Evolutionary conservation across 441 rosid species (phyloP).

Genomic region (Adansonia gregorii): DNA sequence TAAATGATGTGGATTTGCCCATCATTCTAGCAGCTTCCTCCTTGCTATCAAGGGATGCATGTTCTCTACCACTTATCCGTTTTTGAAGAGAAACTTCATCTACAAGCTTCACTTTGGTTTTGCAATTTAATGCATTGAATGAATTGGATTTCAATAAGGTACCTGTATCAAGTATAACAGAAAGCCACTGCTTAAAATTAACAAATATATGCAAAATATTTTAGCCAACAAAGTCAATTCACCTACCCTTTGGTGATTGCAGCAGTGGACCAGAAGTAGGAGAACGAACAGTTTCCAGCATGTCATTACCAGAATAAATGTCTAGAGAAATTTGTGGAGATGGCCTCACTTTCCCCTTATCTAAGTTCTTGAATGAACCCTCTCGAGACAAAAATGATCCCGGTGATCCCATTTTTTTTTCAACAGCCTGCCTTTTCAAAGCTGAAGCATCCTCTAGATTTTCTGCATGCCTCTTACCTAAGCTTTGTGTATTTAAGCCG

Average conservation of each 20-base stretch:
- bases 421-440: constrained; percentile 64
- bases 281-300: constrained; percentile 52
- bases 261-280: constrained; percentile 47
- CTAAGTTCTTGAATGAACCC: constrained; percentile 70
- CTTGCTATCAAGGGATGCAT: constrained; percentile 49
- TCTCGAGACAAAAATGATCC: constrained; percentile 68
- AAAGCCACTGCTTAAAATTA: constrained; percentile 7
- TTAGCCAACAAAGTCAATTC: constrained; percentile 27
- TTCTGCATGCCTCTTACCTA: constrained; percentile 64
- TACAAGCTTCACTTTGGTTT: constrained; percentile 66
- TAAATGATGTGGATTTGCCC: constrained; percentile 78
- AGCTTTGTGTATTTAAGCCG: constrained; percentile 37
- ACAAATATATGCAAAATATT: constrained; percentile 10
- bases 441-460: constrained; percentile 52
- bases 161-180: constrained; percentile 48
- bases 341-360: constrained; percentile 65
- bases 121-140: constrained; percentile 57
- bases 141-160: constrained; percentile 76
- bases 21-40: constrained; percentile 59
- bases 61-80: constrained; percentile 57
- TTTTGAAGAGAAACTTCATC: constrained; percentile 66
- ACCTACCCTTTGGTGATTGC: constrained; percentile 69
- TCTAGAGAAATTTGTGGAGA: constrained; percentile 50
- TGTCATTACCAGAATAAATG: constrained; percentile 43
- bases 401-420: constrained; percentile 59